Evolutionary conservation across 2,329 filamentous ascomycete species (phyloP), one percentile per base, ranked within the genome.

Genomic region (Hawksworthiomyces lignivorus): DNA sequence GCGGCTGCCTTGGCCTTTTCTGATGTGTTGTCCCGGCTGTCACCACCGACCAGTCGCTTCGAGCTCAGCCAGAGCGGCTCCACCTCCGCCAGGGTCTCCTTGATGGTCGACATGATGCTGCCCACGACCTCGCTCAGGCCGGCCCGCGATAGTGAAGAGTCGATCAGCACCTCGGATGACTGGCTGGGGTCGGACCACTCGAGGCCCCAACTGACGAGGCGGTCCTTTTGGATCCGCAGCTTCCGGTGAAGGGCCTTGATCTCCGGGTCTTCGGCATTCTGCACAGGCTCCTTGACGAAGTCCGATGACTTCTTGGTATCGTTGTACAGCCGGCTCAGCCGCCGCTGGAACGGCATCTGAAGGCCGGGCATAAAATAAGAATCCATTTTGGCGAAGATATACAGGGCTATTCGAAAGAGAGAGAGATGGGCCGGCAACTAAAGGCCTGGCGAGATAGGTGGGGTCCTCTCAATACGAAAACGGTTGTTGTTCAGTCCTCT

Each of bases 261-360:
- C 50, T 87, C 82, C 19, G 83, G 82, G 56, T 81, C 71, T 55
- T 82, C 67, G 53, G 74, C 65, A 56, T 77, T 77, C 60, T 71
- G 80, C 49, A 71, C 72, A 40, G 75, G 73, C 56, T 75, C 75
- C 58, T 75, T 80, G 56, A 85, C 78, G 50, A 84, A 84, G 59
- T 85, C 80, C 57, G 77, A 83, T 20, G 81, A 85, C 52, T 79
- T 83, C 58, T 89, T 89, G 44, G 84, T 87, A 64, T 89, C 84
- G 52, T 84, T 83, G 59, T 89, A 89, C 44, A 89, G 75, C 54
- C 83, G 72, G 50, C 80, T 84, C 15, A 87, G 69, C 41, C 77
- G 72, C 46, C 75, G 70, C 58, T 79, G 75, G 45, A 80, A 72
- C 36, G 76, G 71, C 59, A 74, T 61, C 61, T 72, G 67, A 47